phyloP scores from a whole-genome alignment of 2,329 filamentous ascomycete genomes.

The Fusarium floridanum region DNA sequence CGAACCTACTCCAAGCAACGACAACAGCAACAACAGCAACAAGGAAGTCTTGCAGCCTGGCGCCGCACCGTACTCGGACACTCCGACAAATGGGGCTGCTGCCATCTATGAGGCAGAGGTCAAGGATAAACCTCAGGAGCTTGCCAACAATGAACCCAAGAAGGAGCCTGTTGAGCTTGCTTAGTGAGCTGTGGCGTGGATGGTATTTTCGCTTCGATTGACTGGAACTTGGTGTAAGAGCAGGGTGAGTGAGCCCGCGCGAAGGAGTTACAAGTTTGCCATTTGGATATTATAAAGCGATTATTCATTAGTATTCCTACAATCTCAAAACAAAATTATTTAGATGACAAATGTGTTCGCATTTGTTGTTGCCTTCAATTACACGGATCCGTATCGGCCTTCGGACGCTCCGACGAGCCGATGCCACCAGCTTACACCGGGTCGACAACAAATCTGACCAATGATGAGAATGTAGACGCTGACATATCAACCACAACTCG shows the following conservation, averaged over 20 bases:
- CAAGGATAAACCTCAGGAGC: constrained; percentile 25
- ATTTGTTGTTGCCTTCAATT: not conserved
- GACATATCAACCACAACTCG: not conserved
- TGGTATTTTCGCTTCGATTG: not conserved
- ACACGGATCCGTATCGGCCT: not conserved
- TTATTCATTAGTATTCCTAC: not conserved
- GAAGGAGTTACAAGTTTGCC: not conserved
- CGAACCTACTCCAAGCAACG: not conserved
- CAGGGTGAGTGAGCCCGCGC: not conserved
- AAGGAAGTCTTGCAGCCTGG: constrained; percentile 3
- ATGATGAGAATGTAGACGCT: not conserved
- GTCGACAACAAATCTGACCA: not conserved
- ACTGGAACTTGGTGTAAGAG: not conserved
- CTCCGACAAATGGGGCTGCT: not conserved
- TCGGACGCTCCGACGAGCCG: constrained; percentile 1
- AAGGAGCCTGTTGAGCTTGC: constrained; percentile 25
- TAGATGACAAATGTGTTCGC: not conserved
- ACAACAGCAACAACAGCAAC: not conserved
- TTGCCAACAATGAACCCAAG: not conserved
- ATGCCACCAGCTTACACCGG: not conserved
- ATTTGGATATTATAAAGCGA: not conserved
- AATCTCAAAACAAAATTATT: not conserved
- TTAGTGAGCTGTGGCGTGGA: not conserved
- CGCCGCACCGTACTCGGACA: constrained; percentile 2
- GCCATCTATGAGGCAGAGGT: constrained; percentile 25